These are phyloP conservation scores for Aureobasidium sp. DNA, from an alignment of 2,329 filamentous ascomycete genomes.

Conservation along the genomic window DNA sequence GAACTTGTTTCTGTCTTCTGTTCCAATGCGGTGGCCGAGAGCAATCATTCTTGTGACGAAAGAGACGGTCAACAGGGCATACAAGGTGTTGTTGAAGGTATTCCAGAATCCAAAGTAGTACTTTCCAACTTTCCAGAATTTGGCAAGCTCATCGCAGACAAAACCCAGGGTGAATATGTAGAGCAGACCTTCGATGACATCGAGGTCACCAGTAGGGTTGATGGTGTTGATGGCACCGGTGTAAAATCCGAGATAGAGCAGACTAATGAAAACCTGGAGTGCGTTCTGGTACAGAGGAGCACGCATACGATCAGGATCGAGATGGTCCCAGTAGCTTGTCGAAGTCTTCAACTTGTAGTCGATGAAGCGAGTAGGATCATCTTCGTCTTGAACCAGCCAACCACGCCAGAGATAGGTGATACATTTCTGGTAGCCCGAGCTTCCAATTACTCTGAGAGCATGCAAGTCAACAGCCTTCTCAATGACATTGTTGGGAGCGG, in stretches of 20 bases:
- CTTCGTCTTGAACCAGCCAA: constrained; percentile 93
- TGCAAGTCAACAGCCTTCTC: constrained; percentile 93
- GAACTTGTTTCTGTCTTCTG: constrained; percentile 49
- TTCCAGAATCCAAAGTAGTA: constrained; percentile 97
- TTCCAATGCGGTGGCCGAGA: constrained; percentile 49
- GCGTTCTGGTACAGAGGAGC: constrained; percentile 88
- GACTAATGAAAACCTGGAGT: constrained; percentile 73
- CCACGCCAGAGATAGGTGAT: constrained; percentile 88
- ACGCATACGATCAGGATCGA: constrained; percentile 91
- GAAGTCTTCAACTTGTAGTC: constrained; percentile 79
- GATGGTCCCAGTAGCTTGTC: constrained; percentile 67
- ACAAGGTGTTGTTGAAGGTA: constrained; percentile 80
- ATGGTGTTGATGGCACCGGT: constrained; percentile 91
- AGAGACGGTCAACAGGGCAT: constrained; percentile 67
- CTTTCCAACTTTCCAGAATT: constrained; percentile 89
- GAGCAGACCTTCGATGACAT: constrained; percentile 71
- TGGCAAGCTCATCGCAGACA: constrained; percentile 76
- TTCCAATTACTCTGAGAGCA: constrained; percentile 78
- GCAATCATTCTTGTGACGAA: constrained; percentile 74
- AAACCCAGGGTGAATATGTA: constrained; percentile 91
- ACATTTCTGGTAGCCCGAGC: constrained; percentile 92
- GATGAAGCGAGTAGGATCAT: constrained; percentile 81
- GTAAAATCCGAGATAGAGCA: constrained; percentile 77
- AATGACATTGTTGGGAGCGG: constrained; percentile 74
- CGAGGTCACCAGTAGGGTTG: constrained; percentile 74